Base-by-base conservation (phyloP, 2,329 filamentous ascomycete genomes). In the Aspergillus fumigatus region DNA sequence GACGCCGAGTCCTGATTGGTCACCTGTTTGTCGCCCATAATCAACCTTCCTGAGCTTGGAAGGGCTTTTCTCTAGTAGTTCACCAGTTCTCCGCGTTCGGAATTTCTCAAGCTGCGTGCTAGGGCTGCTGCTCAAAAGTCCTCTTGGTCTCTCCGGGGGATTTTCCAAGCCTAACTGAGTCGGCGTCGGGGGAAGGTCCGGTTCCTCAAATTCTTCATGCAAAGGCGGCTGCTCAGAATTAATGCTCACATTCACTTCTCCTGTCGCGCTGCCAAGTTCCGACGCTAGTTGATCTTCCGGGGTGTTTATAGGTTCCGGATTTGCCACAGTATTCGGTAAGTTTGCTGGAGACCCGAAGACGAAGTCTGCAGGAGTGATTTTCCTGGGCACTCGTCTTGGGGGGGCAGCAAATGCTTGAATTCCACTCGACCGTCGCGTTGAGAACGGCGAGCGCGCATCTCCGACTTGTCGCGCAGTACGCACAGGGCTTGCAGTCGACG, bases 181-280 rank as follows among this genome's bases (percentile, higher is more conserved):
- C 27, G 75, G 75, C 7, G 75, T 77, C n/a, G 75, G 74, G 14
- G 87, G 87, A 4, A 89, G 76, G 50, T 88, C 84, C 1, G 86
- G 86, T 63, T 89, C 85, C 17, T 79, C 78, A n/a, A 68, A 61
- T 6, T 71, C 71, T 10, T 69, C 65, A 19, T 67, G 62, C 54
- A 67, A 56, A 8, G 65, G 60, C 27, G 54, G 54, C 45, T 59
- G 56, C 29, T 60, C 65, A 4, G 63, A 52, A 21, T 65, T 61
- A 17, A 54, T 51, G 19, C 57, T 57, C 38, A 60, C 45, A 40
- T 66, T 63, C 11, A 54, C 26, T 43, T 65, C 67, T 45, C 59
- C 63, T 27, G 67, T 70, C n/a, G 66, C 70, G 21, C 66, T 67
- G 23, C 63, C 69, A 35, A 72, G 48, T 51, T 73, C 72, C 40